Base-by-base conservation (phyloP, 1,139 yeast species). In the Debaryomycetaceae sp. region DNA sequence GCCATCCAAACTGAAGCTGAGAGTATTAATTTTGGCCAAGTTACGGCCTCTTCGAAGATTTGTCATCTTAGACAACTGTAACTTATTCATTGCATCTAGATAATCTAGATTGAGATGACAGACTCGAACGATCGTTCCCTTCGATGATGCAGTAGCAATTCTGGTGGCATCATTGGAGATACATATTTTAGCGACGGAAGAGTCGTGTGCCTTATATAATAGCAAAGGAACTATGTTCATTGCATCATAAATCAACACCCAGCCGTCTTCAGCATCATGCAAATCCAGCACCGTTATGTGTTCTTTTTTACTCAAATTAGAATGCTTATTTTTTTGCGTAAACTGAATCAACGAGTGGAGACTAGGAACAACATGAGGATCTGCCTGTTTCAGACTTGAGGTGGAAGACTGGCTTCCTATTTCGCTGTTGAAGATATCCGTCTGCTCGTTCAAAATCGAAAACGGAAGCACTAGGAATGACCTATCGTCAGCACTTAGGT, bases 1-100 rank as follows among this genome's bases (percentile, higher is more conserved):
- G 24, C 75, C 68, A 45, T 75, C 79, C 31, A 62, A 54, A 51
- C 78, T 81, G 59, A 86, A 84, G 22, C 71, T 68, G 42, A 86
- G 63, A 6, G 80, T 74, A 41, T 76, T 75, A 33, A 86, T 73
- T n/a, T 61, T 61, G 1, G 87, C 80, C 7, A 76, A 68, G 49
- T 85, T 78, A 43, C 85, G 82, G 0, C 95, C 95, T 44, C 95
- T 69, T 52, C 93, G 72, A 50, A 84, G 79, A 55, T 83, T 86
- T 24, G 70, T 69, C 2, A 78, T 62, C 44, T 67, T 66, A 7
- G 56, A 51, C 9, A 72, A 54, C 38, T 49, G 47, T 17, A 56
- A 39, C 8, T 49, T 57, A 2, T 49, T 55, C 6, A 49, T 45
- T 2, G 41, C 53, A 6, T 46, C 53, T 6, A 46, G 40, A 6